Evolutionary conservation across 108 stramenopile genomes (phyloP), one percentile per base, ranked within the genome.

Genomic region (Nannochloropsis granulata): DNA sequence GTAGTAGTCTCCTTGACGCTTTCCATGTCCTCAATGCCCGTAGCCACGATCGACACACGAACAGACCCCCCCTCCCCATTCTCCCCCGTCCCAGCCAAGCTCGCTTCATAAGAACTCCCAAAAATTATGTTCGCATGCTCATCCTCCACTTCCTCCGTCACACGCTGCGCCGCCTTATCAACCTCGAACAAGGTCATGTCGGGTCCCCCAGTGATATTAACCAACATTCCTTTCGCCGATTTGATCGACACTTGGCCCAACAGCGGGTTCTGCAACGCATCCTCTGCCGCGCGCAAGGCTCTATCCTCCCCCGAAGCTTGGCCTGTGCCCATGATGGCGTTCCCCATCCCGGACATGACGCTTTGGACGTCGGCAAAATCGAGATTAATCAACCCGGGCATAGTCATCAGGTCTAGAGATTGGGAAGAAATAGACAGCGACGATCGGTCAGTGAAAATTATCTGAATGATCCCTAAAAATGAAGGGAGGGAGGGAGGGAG

Each of bases 71-170:
- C 56, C 56, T 16, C 56, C 16, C 56, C 56, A 71, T 71, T n/a
- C 56, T 71, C 56, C 10, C n/a, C n/a, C 81, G 82, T 86, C 9
- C 94, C 94, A 24, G 91, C 91, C 84, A 94, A 85, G 12, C 85
- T 86, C 79, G 84, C 78, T 84, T 93, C 94, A 85, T 92, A 93
- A 25, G 93, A 89, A 44, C 90, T 90, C 25, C 94, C 94, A 89
- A 93, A 92, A 45, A 94, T 94, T 45, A 94, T 93, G 91, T 93
- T 94, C 19, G 94, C 94, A 87, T 90, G 89, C 26, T 88, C 90
- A 84, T 94, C 92, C 45, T 86, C 86, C 23, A 90, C 86, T 78
- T 84, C 88, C 13, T 86, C 88, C 43, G 87, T 90, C 19, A 90
- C 81, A n/a, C 87, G 43, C 13, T 83, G 44, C 23, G 87, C 92